Percentiles rank a stretch among this genome's conserved stretches.
Conservation (phyloP, 257 asterid species). For the Rubia yunnanensis region DNA sequence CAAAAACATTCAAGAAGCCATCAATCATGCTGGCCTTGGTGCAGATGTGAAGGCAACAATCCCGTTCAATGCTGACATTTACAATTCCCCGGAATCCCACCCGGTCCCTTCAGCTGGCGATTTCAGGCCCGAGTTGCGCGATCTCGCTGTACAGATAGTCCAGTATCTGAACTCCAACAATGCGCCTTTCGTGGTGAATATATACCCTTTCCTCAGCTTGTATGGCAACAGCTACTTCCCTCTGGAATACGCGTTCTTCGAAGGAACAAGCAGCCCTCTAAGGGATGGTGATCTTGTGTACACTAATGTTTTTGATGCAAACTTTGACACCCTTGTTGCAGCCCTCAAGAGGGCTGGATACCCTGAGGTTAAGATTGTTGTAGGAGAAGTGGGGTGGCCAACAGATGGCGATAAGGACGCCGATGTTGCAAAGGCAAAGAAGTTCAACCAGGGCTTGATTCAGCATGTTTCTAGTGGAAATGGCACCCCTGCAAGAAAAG, state of each 20-base stretch:
- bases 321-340: constrained; percentile 72
- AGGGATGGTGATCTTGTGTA: constrained; percentile 48
- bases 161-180: constrained; percentile 51
- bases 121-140: constrained; percentile 77
- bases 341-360: constrained; percentile 65
- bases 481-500: constrained; percentile 76
- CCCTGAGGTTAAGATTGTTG: constrained; percentile 59
- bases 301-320: constrained; percentile 87
- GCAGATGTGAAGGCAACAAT: constrained; percentile 60
- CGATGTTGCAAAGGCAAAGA: constrained; percentile 37
- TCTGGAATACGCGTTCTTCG: constrained; percentile 72
- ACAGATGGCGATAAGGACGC: constrained; percentile 77
- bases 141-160: constrained; percentile 50
- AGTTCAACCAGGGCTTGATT: constrained; percentile 74
- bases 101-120: constrained; percentile 90
- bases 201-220: constrained; percentile 83
- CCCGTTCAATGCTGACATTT: constrained; percentile 83
- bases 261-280: constrained; percentile 50
- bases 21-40: constrained; percentile 62
- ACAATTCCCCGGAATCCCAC: constrained; percentile 71
- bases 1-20: constrained; percentile 66
- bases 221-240: constrained; percentile 68
- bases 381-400: constrained; percentile 98
- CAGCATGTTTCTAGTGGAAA: constrained; percentile 51
- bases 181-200: constrained; percentile 84